phyloP scores from a whole-genome alignment of 2,329 filamentous ascomycete genomes.

The Fusarium ambrosium region DNA sequence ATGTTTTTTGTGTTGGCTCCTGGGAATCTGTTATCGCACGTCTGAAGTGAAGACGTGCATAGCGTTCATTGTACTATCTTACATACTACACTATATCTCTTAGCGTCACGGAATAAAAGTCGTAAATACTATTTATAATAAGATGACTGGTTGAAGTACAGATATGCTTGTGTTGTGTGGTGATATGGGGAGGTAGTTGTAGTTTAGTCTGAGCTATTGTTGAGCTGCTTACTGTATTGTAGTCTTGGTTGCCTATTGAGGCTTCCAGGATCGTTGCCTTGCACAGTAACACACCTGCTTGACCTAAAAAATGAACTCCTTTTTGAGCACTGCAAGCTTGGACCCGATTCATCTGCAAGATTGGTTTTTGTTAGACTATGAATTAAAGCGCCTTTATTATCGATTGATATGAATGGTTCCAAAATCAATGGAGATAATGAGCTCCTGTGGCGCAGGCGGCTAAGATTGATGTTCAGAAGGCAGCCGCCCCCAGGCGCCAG shows the following conservation, averaged over 20 bases:
- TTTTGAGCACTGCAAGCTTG: neutral
- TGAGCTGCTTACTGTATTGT: neutral
- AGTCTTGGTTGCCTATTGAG: neutral
- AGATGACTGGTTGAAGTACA: neutral
- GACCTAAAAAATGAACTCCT: neutral
- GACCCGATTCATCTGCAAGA: neutral
- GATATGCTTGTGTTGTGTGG: neutral
- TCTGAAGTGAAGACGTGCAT: constrained; percentile 25
- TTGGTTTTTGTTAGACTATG: neutral
- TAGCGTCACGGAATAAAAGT: constrained; percentile 10
- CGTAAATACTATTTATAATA: neutral
- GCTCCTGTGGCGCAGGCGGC: constrained; percentile 12
- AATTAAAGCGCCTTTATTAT: neutral
- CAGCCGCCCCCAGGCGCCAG: constrained; percentile 9
- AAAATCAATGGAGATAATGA: neutral
- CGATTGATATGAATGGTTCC: neutral
- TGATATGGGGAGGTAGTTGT: neutral
- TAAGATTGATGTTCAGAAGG: neutral
- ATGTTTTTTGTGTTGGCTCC: constrained; percentile 23
- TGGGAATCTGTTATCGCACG: constrained; percentile 19
- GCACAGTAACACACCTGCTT: neutral
- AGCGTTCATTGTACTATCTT: constrained; percentile 35
- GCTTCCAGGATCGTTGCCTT: neutral
- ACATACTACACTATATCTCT: constrained; percentile 9
- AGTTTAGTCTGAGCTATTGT: neutral